Evolutionary conservation across 306 rosid species (phyloP).

Genomic region (Gillenia trifoliata): DNA sequence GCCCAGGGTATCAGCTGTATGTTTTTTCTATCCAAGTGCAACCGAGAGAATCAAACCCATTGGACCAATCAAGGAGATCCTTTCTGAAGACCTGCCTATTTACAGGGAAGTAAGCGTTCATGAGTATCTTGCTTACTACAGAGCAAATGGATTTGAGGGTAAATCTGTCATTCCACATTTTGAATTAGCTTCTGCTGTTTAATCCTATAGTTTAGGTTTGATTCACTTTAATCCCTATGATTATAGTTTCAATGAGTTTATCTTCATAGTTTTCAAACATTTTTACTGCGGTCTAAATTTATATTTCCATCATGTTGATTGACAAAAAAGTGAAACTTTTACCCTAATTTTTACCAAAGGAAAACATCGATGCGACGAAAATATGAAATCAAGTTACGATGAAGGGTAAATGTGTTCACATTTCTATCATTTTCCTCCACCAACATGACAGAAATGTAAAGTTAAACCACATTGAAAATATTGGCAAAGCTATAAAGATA

Average conservation of each 20-base stretch:
- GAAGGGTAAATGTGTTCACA: no score
- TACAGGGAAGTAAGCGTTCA: conserved; percentile 46
- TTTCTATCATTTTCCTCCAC: no score
- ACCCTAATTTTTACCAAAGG: no score
- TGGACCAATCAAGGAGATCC: conserved; percentile 53
- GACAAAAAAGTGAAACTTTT: no score
- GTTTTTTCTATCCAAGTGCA: conserved; percentile 61
- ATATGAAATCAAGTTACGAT: no score
- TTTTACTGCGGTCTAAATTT: no score
- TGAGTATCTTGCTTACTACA: conserved; percentile 52
- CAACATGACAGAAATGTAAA: no score
- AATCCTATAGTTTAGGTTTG: not conserved
- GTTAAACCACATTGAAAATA: no score
- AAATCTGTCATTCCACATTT: conserved; percentile 51
- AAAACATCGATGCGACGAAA: no score
- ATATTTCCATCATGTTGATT: no score
- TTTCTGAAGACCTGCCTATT: conserved; percentile 41
- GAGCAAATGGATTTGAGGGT: conserved; percentile 67
- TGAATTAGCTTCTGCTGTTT: conserved; percentile 3
- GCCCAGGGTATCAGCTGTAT: conserved; percentile 68
- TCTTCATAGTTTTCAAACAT: no score
- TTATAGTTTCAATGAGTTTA: not conserved
- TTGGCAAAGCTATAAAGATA: no score
- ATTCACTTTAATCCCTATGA: not conserved
- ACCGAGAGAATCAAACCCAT: conserved; percentile 29